phyloP scores from a whole-genome alignment of 148 eudicot genomes.

The Rhododendron williamsianum region DNA sequence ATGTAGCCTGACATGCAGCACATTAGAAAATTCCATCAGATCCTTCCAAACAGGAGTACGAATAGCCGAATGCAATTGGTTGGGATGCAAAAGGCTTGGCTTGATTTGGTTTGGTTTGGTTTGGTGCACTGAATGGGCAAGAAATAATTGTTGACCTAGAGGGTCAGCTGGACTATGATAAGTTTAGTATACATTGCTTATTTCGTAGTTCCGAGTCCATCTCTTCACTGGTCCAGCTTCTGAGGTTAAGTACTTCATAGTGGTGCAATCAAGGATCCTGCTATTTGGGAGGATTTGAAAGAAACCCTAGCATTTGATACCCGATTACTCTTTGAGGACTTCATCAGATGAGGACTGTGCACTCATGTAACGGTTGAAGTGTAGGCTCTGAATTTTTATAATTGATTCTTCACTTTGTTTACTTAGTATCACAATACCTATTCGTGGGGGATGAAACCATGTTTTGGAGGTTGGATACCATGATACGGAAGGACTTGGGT shows the following conservation, averaged over 20 bases:
- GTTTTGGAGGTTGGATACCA: background rate
- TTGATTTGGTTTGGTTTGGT: background rate
- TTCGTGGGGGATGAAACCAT: background rate
- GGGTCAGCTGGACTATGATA: background rate
- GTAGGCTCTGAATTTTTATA: background rate
- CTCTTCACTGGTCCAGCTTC: background rate
- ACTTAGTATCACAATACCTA: background rate
- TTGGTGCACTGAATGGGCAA: background rate
- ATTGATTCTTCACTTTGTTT: background rate
- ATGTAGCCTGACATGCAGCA: background rate
- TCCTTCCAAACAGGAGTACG: background rate
- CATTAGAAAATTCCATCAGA: background rate
- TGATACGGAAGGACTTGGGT: background rate
- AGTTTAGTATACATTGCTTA: background rate
- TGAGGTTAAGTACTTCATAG: background rate
- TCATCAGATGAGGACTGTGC: background rate
- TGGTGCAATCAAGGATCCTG: background rate
- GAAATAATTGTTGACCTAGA: background rate
- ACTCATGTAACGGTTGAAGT: background rate
- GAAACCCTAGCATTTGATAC: background rate
- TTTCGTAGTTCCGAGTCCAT: background rate
- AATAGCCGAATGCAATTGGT: background rate
- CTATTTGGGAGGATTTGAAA: background rate
- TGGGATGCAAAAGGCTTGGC: background rate
- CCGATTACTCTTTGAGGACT: background rate